Conservation (phyloP, 179 eudicot species). For the Spinacia oleracea region DNA sequence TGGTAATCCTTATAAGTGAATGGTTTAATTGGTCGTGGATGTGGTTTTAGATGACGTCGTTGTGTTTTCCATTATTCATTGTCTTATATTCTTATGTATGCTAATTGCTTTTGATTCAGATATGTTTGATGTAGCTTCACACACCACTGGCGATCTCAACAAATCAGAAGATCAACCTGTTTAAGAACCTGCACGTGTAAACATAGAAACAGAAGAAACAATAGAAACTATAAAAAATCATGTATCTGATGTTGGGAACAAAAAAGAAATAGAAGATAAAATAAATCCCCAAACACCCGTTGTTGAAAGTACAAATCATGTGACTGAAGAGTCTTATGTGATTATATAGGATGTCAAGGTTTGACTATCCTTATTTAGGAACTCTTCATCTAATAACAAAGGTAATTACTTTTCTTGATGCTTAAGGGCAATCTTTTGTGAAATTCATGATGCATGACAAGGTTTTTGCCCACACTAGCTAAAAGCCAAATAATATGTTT, state of each 20-base stretch:
- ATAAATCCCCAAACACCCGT: conserved; percentile 7
- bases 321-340: conserved; percentile 22
- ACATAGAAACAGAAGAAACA: conserved; percentile 25
- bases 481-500: too few species aligned
- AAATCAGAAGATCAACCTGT: conserved; percentile 27
- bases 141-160: conserved; percentile 24
- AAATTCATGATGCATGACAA: neutral
- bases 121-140: conserved; percentile 26
- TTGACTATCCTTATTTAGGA: conserved; percentile 13
- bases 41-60: too few species aligned
- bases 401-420: conserved; percentile 23
- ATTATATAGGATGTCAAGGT: conserved; percentile 24
- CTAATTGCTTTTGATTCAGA: conserved; percentile 27
- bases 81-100: conserved; percentile 19
- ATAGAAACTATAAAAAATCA: conserved; percentile 7
- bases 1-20: neutral
- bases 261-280: conserved; percentile 29
- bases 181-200: conserved; percentile 22
- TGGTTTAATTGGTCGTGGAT: neutral
- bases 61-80: conserved; percentile 2
- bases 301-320: conserved; percentile 21
- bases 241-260: neutral
- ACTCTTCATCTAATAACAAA: conserved; percentile 23
- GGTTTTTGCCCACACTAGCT: too few species aligned
- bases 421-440: conserved; percentile 2